Base-by-base conservation (phyloP, 768 basidiomycete genomes). In the Sarcodon sp. region DNA sequence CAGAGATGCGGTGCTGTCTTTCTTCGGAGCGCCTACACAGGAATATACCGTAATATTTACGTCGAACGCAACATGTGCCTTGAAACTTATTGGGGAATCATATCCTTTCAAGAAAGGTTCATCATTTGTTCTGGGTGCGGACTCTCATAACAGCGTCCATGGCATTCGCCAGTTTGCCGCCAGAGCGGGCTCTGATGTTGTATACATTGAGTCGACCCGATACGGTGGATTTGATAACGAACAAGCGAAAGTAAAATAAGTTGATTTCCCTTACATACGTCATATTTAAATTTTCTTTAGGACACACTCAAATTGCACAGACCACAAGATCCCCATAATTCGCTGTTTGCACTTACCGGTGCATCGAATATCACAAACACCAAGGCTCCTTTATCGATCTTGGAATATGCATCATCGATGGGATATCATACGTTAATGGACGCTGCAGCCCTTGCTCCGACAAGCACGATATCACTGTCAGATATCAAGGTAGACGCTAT, bases 11-110 rank as follows among this genome's bases (percentile, higher is more conserved):
- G 80, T 89, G 0, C 73, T 91, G 7, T 68, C 81, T 5, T 88
- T 87, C 65, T 87, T 91, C 60, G 70, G 72, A 35, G 88, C 87
- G n/a, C 73, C 84, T 5, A 8, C 39, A 7, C 69, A 74, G 18
- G 83, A 80, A 0, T 90, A 87, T 59, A 79, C 83, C 11, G 86
- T 89, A 46, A 69, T 90, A 43, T 90, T 89, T 63, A 89, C 87
- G 3, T 65, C 82, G 7, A 90, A 90, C 58, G 82, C 87, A 6
- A 80, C 81, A 7, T 82, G 72, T 5, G 86, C 87, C 1, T 68
- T 91, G 55, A 89, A 87, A 57, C 71, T 91, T 32, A 73, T 90
- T 37, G 88, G 87, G 33, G 87, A 91, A 62, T 69, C 85, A 0
- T 91, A 79, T 55, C 84, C 83, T 0, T 90, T 88, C 57, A 61